Base-by-base conservation (phyloP, 306 rosid genomes). In the Nissolia schottii region DNA sequence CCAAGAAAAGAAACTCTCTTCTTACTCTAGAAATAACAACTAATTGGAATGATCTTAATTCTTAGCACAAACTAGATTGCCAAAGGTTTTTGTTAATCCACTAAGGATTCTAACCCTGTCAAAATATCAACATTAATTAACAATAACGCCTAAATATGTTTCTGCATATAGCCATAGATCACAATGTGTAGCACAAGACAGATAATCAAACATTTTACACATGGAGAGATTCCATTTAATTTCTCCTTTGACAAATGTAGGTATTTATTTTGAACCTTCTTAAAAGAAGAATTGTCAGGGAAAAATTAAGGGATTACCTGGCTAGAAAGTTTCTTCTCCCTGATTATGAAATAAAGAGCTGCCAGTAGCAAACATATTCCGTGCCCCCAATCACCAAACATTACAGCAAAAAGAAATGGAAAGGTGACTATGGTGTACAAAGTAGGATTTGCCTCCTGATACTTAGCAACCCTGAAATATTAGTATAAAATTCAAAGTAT, bases 361-460 rank as follows among this genome's bases (percentile, higher is more conserved):
- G 80, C 96, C 38, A 94, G 85, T 40, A 94, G 82, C 81, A 94
- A 69, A 82, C 98, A 94, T 83, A 94, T 81, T 80, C 98, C 98
- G 80, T 94, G 98, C 63, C 98, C 98, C 98, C 98, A 94, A 80
- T 94, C 98, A 71, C 98, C 98, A 85, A 94, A 94, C 98, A 94
- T 94, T 46, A 94, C 97, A 25, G 98, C 98, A 83, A 94, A 94
- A 53, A 93, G 98, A 89, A 94, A 94, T 43, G 98, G 98, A 74
- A 94, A 94, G 37, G 98, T 91, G 74, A 89, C 77, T 2, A 94
- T 83, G 18, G 98, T 87, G 72, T 74, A 94, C 82, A 94, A 91
- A 76, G 92, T 83, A 67, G 98, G 98, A 84, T 94, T 94, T 40
- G 98, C 97, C 84, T 94, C 98, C 86, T 87, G 98, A 85, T 94